Conservation (phyloP, 169 alveolate species). For the Theileria orientalis region DNA sequence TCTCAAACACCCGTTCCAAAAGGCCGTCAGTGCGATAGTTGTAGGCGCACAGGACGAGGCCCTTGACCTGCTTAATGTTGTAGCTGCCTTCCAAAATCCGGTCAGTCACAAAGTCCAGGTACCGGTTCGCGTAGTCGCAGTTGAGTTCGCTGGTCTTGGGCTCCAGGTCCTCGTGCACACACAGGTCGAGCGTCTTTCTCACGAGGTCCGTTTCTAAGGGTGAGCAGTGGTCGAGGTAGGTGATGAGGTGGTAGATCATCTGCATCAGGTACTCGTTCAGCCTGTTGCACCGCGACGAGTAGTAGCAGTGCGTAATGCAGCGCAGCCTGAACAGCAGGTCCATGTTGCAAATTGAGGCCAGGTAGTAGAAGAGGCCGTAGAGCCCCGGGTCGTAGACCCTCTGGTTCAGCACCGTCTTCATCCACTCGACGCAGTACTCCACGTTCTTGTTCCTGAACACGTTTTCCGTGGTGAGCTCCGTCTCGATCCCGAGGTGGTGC, state of each 20-base stretch:
- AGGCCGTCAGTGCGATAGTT: not conserved
- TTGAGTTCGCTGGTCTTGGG: not conserved
- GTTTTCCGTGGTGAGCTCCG: no score
- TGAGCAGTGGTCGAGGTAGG: not conserved
- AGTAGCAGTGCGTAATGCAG: conserved; percentile 9
- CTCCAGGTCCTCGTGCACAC: not conserved
- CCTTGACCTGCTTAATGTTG: not conserved
- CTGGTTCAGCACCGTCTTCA: conserved; percentile 13
- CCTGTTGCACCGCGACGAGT: conserved; percentile 10
- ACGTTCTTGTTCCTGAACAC: not conserved
- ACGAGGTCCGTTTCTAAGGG: not conserved
- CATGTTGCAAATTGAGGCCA: not conserved
- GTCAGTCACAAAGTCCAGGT: not conserved
- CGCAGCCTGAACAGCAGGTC: conserved; percentile 3
- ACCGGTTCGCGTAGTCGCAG: not conserved
- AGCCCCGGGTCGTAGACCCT: conserved; percentile 31
- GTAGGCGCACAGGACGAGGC: not conserved
- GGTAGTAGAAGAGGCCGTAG: conserved; percentile 11
- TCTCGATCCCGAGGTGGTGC: no score
- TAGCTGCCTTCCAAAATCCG: not conserved
- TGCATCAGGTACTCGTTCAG: conserved; percentile 15
- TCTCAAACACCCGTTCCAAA: not conserved
- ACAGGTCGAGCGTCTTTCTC: not conserved
- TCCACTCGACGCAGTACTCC: conserved; percentile 24
- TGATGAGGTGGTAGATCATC: not conserved